Evolutionary conservation across 2,329 filamentous ascomycete species (phyloP).

Genomic region (Clonostachys sp.): DNA sequence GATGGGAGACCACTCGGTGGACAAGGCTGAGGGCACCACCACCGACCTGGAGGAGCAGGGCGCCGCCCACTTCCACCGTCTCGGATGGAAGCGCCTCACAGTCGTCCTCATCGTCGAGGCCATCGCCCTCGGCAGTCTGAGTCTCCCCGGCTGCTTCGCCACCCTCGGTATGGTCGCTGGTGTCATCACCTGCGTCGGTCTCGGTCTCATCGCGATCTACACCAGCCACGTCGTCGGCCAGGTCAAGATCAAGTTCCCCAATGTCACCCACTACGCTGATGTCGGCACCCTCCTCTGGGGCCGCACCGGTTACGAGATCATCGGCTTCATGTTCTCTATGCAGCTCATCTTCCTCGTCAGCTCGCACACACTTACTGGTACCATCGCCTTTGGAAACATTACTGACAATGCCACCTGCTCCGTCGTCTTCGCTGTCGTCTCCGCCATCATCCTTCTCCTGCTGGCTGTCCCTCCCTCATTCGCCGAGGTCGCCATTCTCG

Average conservation of each 20-base stretch:
- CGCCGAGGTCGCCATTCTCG: conserved; percentile 43
- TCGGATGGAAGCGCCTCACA: conserved; percentile 55
- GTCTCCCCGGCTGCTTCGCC: conserved; percentile 46
- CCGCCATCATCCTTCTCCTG: conserved; percentile 37
- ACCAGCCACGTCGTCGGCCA: conserved; percentile 40
- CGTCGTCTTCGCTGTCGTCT: conserved; percentile 38
- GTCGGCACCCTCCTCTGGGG: conserved; percentile 60
- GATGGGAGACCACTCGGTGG: conserved; percentile 17
- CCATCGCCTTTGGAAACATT: conserved; percentile 63
- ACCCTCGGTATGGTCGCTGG: conserved; percentile 49
- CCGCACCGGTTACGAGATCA: conserved; percentile 53
- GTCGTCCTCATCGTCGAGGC: conserved; percentile 52
- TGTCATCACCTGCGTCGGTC: conserved; percentile 31
- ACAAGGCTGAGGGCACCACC: conserved; percentile 26
- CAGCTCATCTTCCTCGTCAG: conserved; percentile 67
- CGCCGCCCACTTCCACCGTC: conserved; percentile 42
- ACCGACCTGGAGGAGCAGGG: conserved; percentile 18
- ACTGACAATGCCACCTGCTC: conserved; percentile 49
- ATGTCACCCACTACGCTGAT: conserved; percentile 64
- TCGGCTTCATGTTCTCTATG: conserved; percentile 56
- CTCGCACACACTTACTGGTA: conserved; percentile 66
- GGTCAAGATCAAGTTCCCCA: conserved; percentile 45
- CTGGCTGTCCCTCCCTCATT: conserved; percentile 43
- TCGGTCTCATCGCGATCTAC: conserved; percentile 43
- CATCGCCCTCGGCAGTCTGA: conserved; percentile 49